A percentile compares a stretch with the other conserved stretches of the same genome.
phyloP scores from a whole-genome alignment of 2,329 filamentous ascomycete species.

The Diaporthe aspalathi region DNA sequence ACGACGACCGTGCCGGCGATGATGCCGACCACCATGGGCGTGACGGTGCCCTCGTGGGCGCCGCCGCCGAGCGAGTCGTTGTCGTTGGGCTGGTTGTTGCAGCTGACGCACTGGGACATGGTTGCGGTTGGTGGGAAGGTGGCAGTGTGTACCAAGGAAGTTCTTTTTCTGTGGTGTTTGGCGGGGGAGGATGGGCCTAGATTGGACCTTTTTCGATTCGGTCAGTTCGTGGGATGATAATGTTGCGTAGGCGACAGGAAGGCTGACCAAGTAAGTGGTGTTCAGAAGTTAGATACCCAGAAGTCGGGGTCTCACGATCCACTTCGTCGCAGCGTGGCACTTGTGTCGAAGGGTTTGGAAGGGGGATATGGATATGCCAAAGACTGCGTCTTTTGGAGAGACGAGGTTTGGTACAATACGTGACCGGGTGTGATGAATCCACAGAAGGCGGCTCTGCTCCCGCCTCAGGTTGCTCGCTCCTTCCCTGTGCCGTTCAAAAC shows the following conservation, averaged over 20 bases:
- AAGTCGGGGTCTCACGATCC: not conserved
- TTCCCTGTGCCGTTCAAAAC: not conserved
- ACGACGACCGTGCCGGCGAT: conserved; percentile 37
- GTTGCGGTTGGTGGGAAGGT: not conserved
- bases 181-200: not conserved
- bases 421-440: not conserved
- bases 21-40: conserved; percentile 38
- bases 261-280: not conserved
- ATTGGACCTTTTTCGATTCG: not conserved
- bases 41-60: conserved; percentile 33
- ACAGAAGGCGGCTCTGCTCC: not conserved
- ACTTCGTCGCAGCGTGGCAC: not conserved
- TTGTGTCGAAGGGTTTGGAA: too few relatives aligned
- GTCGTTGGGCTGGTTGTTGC: conserved; percentile 37
- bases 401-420: not conserved
- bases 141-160: not conserved
- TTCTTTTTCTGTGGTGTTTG: too few relatives aligned
- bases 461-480: not conserved
- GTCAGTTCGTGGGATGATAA: too few relatives aligned
- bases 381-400: not conserved
- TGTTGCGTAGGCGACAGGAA: not conserved
- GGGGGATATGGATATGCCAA: not conserved
- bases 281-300: not conserved
- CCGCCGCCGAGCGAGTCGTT: conserved; percentile 38
- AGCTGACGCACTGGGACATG: conserved; percentile 39